phyloP scores from a whole-genome alignment of 1,284 basidiomycete species.

The Apiotrichum akiyoshidainum region DNA sequence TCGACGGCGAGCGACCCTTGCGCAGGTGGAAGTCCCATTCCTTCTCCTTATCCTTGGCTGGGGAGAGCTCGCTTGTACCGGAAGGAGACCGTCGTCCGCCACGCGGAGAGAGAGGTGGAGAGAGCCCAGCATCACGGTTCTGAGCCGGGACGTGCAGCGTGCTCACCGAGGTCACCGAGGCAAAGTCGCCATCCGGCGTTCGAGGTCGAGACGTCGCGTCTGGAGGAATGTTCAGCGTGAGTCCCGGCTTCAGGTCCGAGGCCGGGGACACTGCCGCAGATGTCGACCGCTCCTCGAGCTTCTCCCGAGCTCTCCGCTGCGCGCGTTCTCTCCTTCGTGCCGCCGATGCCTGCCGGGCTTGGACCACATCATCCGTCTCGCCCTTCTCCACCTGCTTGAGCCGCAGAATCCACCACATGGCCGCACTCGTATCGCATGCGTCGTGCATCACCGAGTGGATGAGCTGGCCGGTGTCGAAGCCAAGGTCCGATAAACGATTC shows the following conservation, averaged over 20 bases:
- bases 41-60: conserved; percentile 14
- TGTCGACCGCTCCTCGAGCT: conserved; percentile 17
- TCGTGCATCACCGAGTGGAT: conserved; percentile 85
- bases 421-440: conserved; percentile 88
- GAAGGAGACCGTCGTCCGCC: conserved; percentile 6
- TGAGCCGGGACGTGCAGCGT: conserved; percentile 1
- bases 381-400: conserved; percentile 59
- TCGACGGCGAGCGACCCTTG: conserved; percentile 73
- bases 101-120: conserved; percentile 1
- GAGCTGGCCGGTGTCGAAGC: conserved; percentile 91
- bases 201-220: neutral
- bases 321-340: conserved; percentile 30
- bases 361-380: conserved; percentile 44
- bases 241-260: neutral
- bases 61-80: conserved; percentile 20
- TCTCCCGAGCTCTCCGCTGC: conserved; percentile 33
- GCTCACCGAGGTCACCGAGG: neutral
- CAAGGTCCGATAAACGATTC: conserved; percentile 69
- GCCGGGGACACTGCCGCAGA: neutral
- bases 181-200: neutral
- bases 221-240: neutral
- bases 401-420: conserved; percentile 94
- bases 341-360: conserved; percentile 27
- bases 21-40: conserved; percentile 10
- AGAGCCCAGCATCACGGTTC: neutral